Evolutionary conservation across 257 asterid species (phyloP).

Genomic region (Rhazya stricta): DNA sequence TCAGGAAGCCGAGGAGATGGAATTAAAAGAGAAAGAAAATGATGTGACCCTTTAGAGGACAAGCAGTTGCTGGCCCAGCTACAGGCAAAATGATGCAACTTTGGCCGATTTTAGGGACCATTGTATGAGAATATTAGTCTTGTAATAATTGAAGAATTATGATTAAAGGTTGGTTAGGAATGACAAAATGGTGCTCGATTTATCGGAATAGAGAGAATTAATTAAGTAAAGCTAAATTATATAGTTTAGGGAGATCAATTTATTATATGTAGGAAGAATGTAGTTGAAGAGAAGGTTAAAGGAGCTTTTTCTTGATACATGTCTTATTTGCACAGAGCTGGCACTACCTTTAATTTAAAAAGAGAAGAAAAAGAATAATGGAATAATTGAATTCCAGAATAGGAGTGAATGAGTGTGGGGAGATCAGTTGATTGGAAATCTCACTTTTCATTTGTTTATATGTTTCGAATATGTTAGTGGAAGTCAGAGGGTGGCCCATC

Average conservation of each 20-base stretch:
- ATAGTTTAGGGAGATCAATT: slow-evolving; percentile 20
- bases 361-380: slow-evolving; percentile 21
- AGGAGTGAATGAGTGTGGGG: slow-evolving; percentile 44
- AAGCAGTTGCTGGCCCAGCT: slow-evolving; percentile 27
- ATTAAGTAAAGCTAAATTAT: slow-evolving; percentile 8
- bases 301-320: slow-evolving; percentile 47
- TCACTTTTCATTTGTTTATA: slow-evolving; percentile 60
- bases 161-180: slow-evolving; percentile 34
- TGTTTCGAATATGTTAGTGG: slow-evolving; percentile 77
- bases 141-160: slow-evolving; percentile 58
- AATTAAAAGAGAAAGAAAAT: slow-evolving; percentile 20
- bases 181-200: slow-evolving; percentile 14
- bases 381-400: slow-evolving; percentile 56
- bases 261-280: slow-evolving; percentile 43
- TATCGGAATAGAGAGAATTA: slow-evolving; percentile 16
- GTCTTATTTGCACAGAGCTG: slow-evolving; percentile 41
- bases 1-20: slow-evolving; percentile 21
- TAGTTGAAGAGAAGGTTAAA: slow-evolving; percentile 30
- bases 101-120: slow-evolving; percentile 45
- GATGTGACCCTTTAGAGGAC: slow-evolving; percentile 24
- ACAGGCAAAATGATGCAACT: slow-evolving; percentile 44
- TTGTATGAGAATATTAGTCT: slow-evolving; percentile 29
- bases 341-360: slow-evolving; percentile 34
- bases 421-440: slow-evolving; percentile 56
- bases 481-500: slow-evolving; percentile 60